Percentiles rank a stretch among this genome's conserved stretches.
phyloP scores from a whole-genome alignment of 768 basidiomycete genomes.

The Antrodiella citrinella region DNA sequence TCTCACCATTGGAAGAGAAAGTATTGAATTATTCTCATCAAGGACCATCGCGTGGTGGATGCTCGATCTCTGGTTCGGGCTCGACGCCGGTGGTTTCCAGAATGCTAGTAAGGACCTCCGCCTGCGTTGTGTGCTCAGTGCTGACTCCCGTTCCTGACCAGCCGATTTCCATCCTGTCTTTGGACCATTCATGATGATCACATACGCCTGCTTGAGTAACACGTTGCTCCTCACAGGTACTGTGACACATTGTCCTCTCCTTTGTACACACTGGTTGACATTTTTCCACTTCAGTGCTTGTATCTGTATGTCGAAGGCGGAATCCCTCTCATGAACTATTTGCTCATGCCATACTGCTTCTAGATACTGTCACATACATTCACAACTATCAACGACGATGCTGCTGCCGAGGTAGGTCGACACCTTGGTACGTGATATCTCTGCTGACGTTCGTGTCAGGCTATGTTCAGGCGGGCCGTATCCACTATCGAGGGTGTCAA shows the following conservation, averaged over 20 bases:
- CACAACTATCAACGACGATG: slow-evolving; percentile 87
- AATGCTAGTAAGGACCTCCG: slow-evolving; percentile 51
- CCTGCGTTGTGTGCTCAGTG: neutral
- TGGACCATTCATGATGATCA: slow-evolving; percentile 86
- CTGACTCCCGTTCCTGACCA: slow-evolving; percentile 16
- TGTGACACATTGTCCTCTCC: no score
- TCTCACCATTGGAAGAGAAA: slow-evolving; percentile 27
- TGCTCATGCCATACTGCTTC: neutral
- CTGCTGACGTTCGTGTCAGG: slow-evolving; percentile 34
- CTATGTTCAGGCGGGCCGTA: slow-evolving; percentile 92
- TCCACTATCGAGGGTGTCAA: slow-evolving; percentile 93
- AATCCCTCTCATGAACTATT: slow-evolving; percentile 13
- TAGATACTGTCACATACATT: slow-evolving; percentile 96
- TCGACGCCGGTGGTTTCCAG: slow-evolving; percentile 88
- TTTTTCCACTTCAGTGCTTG: slow-evolving; percentile 65
- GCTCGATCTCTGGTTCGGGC: slow-evolving; percentile 89
- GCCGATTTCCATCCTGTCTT: slow-evolving; percentile 79
- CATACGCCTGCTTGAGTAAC: slow-evolving; percentile 87
- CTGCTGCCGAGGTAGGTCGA: slow-evolving; percentile 69
- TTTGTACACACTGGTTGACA: no score
- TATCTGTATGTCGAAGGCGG: slow-evolving; percentile 48
- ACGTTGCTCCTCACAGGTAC: slow-evolving; percentile 86
- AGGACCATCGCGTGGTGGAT: slow-evolving; percentile 90
- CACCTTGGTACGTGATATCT: slow-evolving; percentile 4
- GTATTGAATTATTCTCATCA: neutral